Base-by-base conservation (phyloP, 768 basidiomycete genomes). In the Suillus tomentosus region DNA sequence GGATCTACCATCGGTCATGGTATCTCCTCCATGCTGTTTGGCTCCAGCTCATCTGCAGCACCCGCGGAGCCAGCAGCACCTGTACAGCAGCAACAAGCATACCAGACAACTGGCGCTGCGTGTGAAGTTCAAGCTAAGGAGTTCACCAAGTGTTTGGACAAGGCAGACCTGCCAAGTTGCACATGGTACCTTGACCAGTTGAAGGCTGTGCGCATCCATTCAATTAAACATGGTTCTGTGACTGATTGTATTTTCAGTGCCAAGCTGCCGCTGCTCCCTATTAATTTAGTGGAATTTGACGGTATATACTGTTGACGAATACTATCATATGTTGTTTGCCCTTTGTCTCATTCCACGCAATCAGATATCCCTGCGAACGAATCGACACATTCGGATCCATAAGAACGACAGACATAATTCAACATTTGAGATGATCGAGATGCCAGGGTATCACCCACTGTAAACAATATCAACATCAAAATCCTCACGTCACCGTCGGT, bases 1-100 rank as follows among this genome's bases (percentile, higher is more conserved):
- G 95, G 94, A 31, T 94, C 92, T 9, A 89, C 88, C 62, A 85
- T 96, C 67, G 94, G 94, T 53, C 94, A 96, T 73, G 94, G 94
- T n/a, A 73, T 96, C 67, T 94, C 92, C 48, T 84, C 76, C 75
- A 94, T 95, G 92, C 85, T 96, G 65, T 96, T 95, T 69, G 95
- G 94, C 55, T 87, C 91, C 64, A 79, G 83, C 61, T 75, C 75
- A 43, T 77, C 79, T 0, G 64, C 76, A 7, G 76, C 82, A 43
- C 69, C 84, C 15, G 74, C 82, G 9, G 82, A 85, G 17, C 81
- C 80, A 27, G 81, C 85, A 14, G 75, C 84, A 5, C 83, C 87
- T 24, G 82, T 74, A 17, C 74, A 74, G 56, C 77, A 78, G 42
- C 81, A 81, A 56, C 79, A 80, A 47, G 81, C 72, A 67, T 85